Base-by-base conservation (phyloP, 2,329 filamentous ascomycete genomes). In the Colletotrichum lentis region DNA sequence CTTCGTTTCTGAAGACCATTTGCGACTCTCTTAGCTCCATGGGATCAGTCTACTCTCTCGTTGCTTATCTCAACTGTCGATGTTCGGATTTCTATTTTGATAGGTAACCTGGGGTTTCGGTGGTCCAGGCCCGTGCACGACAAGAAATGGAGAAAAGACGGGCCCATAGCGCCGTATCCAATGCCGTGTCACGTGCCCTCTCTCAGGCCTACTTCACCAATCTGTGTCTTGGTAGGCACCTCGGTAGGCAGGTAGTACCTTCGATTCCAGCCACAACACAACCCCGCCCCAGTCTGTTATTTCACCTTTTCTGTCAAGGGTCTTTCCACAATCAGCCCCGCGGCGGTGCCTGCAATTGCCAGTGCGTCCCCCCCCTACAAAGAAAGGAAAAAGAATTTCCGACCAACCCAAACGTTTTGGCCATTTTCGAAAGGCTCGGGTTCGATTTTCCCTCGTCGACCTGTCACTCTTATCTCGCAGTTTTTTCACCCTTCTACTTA, bases 371-470 rank as follows among this genome's bases (percentile, higher is more conserved):
- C 18, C 24, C 54, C 20, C 37, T 43, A 22, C 24, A 50, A 39
- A 24, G 22, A 31, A 41, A 46, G 16, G 22, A 35, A 41, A 31
- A 58, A 27, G 52, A 62, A 59, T 59, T 59, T 46, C 49, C 60
- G 41, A 62, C 58, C 22, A 54, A 47, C 59, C 31, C 35, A 27
- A 27, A 20, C 52, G 20, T 10, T 35, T 35, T 35, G 31, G 8
- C 20, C 16, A 54, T 52, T 53, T 41, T 31, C 59, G 56, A 60
- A 22, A 44, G 41, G 2, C 52, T 27, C 8, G 43, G 57, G 64
- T 67, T 67, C 64, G 59, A 67, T 57, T 49, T 59, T 60, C 65
- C 61, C 47, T 68, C 24, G 64, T 67, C 44, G 64, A 67, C 59
- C 59, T 35, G 39, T 41, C 53, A 16, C 55, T 20, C 41, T 52